Base-by-base conservation (phyloP, 495 filamentous ascomycete species). In the Beverwykella pulmonaria region DNA sequence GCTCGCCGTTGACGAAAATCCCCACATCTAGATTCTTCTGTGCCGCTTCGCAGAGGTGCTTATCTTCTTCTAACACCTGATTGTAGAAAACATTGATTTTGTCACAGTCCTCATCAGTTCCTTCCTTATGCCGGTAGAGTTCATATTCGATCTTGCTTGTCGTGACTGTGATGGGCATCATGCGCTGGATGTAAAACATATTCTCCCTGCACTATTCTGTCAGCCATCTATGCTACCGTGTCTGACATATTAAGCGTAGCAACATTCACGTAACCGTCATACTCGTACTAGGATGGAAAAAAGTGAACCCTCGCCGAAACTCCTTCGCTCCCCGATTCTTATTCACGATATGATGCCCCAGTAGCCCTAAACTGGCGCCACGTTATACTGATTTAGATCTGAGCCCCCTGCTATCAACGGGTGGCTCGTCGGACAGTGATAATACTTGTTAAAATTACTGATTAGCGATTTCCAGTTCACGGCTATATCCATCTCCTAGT, bases 391-490 rank as follows among this genome's bases (percentile, higher is more conserved):
- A 19, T 71, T 73, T 14, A 83, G 71, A 63, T 83, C 75, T 10
- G 79, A 74, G 14, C 81, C 61, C 17, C 74, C 75, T 10, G 77
- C 73, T 56, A 83, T 77, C 59, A 80, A 76, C 0, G 81, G 81
- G 50, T 84, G 81, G 1, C 80, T 75, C 30, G 79, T 82, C 23
- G 68, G 74, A 68, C 82, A 84, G 67, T 83, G 82, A 58, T 83
- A 83, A 63, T 82, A 83, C 65, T 84, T 80, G 67, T 80, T 82
- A 70, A 81, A 83, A 71, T 80, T 81, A 63, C 82, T 80, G 29
- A 77, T 75, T 9, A 81, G 60, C 53, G 78, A 76, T 72, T 85
- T 84, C 82, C 82, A 85, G 74, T 85, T 84, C 65, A 75, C 80
- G 5, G 72, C 74, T 0, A 73, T 79, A 23, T 77, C 77, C 70